A percentile compares a stretch with the other conserved stretches of the same genome.
Conservation (phyloP, 148 eudicot species). For the Vaccinium darrowii region DNA sequence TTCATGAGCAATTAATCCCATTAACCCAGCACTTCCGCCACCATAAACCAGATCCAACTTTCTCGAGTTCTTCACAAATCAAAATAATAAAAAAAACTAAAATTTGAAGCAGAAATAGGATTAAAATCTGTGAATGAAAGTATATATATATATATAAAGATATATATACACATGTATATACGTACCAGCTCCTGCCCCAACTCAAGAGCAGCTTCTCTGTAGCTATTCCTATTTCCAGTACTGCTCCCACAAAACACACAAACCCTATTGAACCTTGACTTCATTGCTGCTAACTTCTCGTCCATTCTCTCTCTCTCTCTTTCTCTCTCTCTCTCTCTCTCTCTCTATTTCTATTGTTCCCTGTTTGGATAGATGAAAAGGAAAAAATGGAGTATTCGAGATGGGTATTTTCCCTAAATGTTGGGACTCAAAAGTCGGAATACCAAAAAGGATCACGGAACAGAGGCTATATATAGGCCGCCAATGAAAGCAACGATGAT, state of each 20-base stretch:
- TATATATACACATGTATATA: too few relatives aligned
- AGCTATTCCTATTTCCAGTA: conserved; percentile 36
- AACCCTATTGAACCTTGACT: conserved; percentile 53
- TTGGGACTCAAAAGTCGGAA: not conserved
- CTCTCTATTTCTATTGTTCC: not conserved
- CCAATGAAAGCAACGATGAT: conserved; percentile 14
- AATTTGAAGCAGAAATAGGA: not conserved
- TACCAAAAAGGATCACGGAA: conserved; percentile 21
- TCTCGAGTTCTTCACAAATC: conserved; percentile 23
- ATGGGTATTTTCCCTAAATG: not conserved
- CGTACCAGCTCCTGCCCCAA: conserved; percentile 50
- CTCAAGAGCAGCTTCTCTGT: conserved; percentile 54
- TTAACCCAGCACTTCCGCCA: conserved; percentile 75
- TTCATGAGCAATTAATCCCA: conserved; percentile 76
- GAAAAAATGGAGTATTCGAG: not conserved
- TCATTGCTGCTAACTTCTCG: not conserved
- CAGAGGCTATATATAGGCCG: conserved; percentile 17
- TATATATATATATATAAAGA: too few relatives aligned
- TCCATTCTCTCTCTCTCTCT: conserved; percentile 19
- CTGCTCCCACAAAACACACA: conserved; percentile 52
- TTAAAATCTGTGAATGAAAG: not conserved
- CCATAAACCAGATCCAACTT: conserved; percentile 73
- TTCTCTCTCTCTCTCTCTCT: conserved; percentile 7
- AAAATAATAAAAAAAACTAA: not conserved
- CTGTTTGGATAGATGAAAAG: conserved; percentile 3